Percentiles rank a stretch among this genome's conserved stretches.
Conservation (phyloP, 768 basidiomycete genomes). For the Kondoa malvinella region DNA sequence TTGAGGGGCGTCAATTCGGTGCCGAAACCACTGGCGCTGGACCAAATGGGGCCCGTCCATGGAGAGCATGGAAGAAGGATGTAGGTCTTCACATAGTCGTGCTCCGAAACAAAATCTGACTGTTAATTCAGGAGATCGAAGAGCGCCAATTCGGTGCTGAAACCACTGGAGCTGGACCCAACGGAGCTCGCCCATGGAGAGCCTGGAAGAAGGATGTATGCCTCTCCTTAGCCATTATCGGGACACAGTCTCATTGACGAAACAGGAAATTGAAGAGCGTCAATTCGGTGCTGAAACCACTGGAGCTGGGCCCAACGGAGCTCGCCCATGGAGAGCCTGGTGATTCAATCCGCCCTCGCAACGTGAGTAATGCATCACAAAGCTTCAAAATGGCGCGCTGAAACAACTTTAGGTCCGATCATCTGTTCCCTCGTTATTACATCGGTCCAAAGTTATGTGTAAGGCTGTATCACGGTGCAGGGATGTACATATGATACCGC, state of each 20-base stretch:
- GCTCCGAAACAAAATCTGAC: too few species aligned
- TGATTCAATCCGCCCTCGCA: too few species aligned
- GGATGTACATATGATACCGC: too few species aligned
- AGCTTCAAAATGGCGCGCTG: not conserved
- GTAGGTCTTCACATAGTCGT: not conserved
- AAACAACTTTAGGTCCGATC: not conserved
- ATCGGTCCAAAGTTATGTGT: not conserved
- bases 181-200: not conserved
- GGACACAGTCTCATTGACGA: not conserved
- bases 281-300: not conserved
- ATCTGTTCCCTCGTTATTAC: not conserved
- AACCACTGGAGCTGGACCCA: not conserved
- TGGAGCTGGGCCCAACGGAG: not conserved
- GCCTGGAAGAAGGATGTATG: constrained; percentile 7
- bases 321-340: constrained; percentile 8
- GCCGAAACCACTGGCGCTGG: not conserved
- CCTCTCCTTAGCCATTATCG: not conserved
- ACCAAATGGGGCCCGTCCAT: not conserved
- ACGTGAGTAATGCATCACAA: not conserved
- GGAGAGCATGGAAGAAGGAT: constrained; percentile 7
- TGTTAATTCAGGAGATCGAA: too few species aligned
- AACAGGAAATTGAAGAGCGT: not conserved
- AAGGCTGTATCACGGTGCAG: too few species aligned
- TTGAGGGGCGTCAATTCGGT: not conserved
- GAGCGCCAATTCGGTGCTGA: not conserved